Conservation (phyloP, 2,329 filamentous ascomycete species). For the Metarhizium rileyi region DNA sequence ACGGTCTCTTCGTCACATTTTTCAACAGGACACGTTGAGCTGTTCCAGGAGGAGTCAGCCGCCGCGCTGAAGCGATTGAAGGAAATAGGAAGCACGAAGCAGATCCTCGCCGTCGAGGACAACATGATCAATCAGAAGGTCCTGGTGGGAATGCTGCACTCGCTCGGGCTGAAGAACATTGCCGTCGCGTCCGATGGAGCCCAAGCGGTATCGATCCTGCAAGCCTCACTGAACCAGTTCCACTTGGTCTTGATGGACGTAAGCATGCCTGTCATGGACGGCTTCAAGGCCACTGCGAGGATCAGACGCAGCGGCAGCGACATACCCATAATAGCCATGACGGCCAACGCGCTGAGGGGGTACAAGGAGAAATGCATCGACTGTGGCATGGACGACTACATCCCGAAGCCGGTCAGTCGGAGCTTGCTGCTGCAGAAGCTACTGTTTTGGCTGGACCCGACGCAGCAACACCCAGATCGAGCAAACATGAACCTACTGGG, state of each 20-base stretch:
- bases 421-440: conserved; percentile 13
- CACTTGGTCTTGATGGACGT: conserved; percentile 31
- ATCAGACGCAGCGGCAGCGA: conserved; percentile 28
- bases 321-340: conserved; percentile 46
- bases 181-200: conserved; percentile 16
- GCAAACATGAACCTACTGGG: conserved; percentile 1
- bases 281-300: conserved; percentile 29
- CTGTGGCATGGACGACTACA: conserved; percentile 46
- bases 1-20: not conserved
- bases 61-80: not conserved
- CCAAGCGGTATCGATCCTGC: conserved; percentile 17
- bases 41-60: not conserved
- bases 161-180: conserved; percentile 14
- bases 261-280: conserved; percentile 44
- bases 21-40: not conserved
- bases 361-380: conserved; percentile 43
- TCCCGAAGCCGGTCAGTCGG: conserved; percentile 42
- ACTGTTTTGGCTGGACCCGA: conserved; percentile 13
- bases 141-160: conserved; percentile 8
- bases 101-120: conserved; percentile 22
- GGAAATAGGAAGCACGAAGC: not conserved
- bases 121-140: conserved; percentile 26
- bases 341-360: conserved; percentile 44
- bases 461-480: not conserved
- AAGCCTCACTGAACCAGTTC: conserved; percentile 7